Evolutionary conservation across 768 basidiomycete genomes (phyloP).

Genomic region (Lentinula boryana): DNA sequence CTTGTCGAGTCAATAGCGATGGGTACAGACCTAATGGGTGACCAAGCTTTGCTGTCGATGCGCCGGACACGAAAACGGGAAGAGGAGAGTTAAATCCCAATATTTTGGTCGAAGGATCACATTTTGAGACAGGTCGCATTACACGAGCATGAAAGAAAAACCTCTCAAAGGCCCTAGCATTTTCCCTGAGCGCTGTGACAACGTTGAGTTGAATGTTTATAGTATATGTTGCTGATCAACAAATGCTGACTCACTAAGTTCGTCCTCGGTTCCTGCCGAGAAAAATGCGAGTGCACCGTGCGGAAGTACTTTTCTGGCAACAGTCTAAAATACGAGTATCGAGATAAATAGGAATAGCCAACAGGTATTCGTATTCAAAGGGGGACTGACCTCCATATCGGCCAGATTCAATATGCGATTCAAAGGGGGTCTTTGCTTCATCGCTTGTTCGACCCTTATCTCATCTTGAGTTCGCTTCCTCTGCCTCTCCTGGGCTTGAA

Average conservation of each 20-base stretch:
- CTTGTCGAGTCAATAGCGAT: not conserved
- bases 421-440: conserved; percentile 57
- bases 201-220: not conserved
- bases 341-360: not conserved
- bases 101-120: conserved; percentile 67
- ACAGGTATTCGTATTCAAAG: not conserved
- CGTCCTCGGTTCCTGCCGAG: conserved; percentile 82
- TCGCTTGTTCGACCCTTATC: conserved; percentile 57
- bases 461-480: conserved; percentile 63
- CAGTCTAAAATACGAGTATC: conserved; percentile 33
- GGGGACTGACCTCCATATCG: conserved; percentile 69
- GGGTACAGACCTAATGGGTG: conserved; percentile 49
- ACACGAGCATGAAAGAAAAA: conserved; percentile 88
- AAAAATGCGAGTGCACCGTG: conserved; percentile 81
- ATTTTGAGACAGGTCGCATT: conserved; percentile 57
- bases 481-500: conserved; percentile 31
- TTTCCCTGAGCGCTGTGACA: conserved; percentile 47
- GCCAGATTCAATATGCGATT: conserved; percentile 64
- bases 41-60: conserved; percentile 80
- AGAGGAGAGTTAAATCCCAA: conserved; percentile 67
- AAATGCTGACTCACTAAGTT: conserved; percentile 50
- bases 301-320: conserved; percentile 68
- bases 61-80: conserved; percentile 79
- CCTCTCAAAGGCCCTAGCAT: conserved; percentile 72
- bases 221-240: too few species aligned